Base-by-base conservation (phyloP, 2,329 filamentous ascomycete genomes). In the Claviceps fusiformis region DNA sequence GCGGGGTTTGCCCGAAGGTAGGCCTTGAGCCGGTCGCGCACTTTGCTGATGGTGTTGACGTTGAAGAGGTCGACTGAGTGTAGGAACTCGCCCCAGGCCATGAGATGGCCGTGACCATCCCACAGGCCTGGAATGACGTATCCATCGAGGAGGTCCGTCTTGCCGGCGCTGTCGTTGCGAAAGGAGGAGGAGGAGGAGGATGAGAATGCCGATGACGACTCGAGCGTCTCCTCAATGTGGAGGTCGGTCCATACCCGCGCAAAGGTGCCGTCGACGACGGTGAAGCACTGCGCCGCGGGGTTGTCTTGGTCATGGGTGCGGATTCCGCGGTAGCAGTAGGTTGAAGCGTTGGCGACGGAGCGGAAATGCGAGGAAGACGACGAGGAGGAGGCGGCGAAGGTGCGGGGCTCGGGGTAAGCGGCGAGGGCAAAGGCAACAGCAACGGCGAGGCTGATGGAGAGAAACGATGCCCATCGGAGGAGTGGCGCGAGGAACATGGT, bases 31-130 rank as follows among this genome's bases (percentile, higher is more conserved):
- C 81, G 73, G 7, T 61, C 55, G 33, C 76, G 72, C 5, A 83
- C 76, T 33, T 85, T 78, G 0, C 73, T 71, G 58, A 82, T 71
- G 5, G 76, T 77, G n/a, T 68, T 57, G 0, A 78, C 71, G 0
- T 80, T 82, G 61, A 86, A 85, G 3, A 88, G 68, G 60, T 83
- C 76, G 0, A 83, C 83, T 5, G 81, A 83, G 61, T 83, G 77
- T 43, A 87, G 69, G 62, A 84, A 83, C 67, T 87, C 82, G 52
- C 81, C 85, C 64, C 84, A 86, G 60, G 79, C 76, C 19, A 83
- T 64, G 50, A 87, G 68, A 63, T 87, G 85, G 0, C 82, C 85
- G 64, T 87, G 85, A 0, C 82, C 83, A 59, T 88, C 85, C 79
- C 83, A 87, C 1, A 88, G 71, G 0, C 84, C 84, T 0, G 85